Base-by-base conservation (phyloP, 495 filamentous ascomycete species). In the Haplographium delicatum region DNA sequence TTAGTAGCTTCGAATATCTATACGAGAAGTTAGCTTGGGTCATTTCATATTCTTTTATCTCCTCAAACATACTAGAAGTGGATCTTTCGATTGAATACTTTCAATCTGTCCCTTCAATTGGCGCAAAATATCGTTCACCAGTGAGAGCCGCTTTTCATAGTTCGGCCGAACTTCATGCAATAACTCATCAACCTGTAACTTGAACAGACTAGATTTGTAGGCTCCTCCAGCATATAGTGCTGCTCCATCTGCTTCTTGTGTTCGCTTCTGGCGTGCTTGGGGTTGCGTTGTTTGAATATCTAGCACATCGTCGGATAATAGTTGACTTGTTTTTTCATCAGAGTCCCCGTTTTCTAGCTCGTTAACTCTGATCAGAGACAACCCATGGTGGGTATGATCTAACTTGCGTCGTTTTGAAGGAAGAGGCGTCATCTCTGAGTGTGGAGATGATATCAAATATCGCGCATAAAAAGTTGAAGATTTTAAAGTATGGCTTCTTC, bases 131-230 rank as follows among this genome's bases (percentile, higher is more conserved):
- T 79, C 73, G 38, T 95, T 85, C n/a, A 82, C 73, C 22, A 74
- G 74, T 2, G 64, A 67, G 49, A 89, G 71, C 22, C 78, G 74
- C 43, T 79, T 83, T 16, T 78, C 76, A 63, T 91, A 86, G 53
- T 85, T 78, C 22, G 84, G 74, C 61, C 75, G 75, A 31, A 87
- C 73, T 49, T 86, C 81, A 18, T 73, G 68, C 53, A 96, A 62
- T 35, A 98, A 67, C 58, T 96, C 90, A 50, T 95, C 86, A 19
- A 89, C 78, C 68, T 96, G 87, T 25, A 98, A 70, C 57, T 91
- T 85, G 69, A 97, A 95, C 55, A 89, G 72, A 60, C 78, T 87
- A 28, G 80, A 85, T 55, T 82, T 82, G 67, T 78, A 85, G 31
- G 44, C 6, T 16, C 54, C 58, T 22, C 57, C 58, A 25, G 51